Conservation (phyloP, 768 basidiomycete species). For the Crassisporium funariophilum region DNA sequence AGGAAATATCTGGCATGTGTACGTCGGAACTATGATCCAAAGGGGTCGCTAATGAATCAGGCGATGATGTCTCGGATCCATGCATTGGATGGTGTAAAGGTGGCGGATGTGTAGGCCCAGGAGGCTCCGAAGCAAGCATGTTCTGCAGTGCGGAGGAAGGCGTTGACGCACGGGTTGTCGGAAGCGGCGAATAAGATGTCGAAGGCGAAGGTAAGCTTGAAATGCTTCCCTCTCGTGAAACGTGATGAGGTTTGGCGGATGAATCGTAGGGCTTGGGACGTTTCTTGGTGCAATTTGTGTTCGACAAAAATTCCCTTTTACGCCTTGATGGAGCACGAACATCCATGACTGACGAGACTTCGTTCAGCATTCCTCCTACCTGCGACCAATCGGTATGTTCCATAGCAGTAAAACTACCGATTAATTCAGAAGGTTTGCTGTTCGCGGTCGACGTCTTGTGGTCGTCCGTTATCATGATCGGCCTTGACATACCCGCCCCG, state of each 20-base stretch:
- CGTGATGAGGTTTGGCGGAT: conserved; percentile 43
- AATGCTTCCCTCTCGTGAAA: conserved; percentile 57
- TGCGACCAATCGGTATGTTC: conserved; percentile 55
- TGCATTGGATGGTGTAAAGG: conserved; percentile 40
- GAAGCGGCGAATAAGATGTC: conserved; percentile 45
- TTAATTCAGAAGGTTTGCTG: conserved; percentile 34
- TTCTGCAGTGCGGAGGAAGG: conserved; percentile 39
- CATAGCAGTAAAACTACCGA: conserved; percentile 32
- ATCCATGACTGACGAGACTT: conserved; percentile 31
- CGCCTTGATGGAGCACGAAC: conserved; percentile 48
- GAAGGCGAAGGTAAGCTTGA: conserved; percentile 52
- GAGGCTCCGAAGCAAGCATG: conserved; percentile 30
- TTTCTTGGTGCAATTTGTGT: conserved; percentile 42
- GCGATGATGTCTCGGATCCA: conserved; percentile 49
- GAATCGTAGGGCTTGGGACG: conserved; percentile 75
- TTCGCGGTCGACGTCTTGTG: conserved; percentile 79
- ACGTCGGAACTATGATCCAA: conserved; percentile 43
- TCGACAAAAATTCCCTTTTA: conserved; percentile 42
- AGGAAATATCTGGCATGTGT: conserved; percentile 36
- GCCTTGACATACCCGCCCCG: conserved; percentile 78
- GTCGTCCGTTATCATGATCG: conserved; percentile 99
- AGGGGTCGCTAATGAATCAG: conserved; percentile 47
- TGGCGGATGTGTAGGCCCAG: conserved; percentile 27
- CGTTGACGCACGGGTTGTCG: conserved; percentile 48
- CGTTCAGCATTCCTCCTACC: conserved; percentile 27